Evolutionary conservation across 2,329 filamentous ascomycete species (phyloP).

Genomic region (Xylaria arbuscula): DNA sequence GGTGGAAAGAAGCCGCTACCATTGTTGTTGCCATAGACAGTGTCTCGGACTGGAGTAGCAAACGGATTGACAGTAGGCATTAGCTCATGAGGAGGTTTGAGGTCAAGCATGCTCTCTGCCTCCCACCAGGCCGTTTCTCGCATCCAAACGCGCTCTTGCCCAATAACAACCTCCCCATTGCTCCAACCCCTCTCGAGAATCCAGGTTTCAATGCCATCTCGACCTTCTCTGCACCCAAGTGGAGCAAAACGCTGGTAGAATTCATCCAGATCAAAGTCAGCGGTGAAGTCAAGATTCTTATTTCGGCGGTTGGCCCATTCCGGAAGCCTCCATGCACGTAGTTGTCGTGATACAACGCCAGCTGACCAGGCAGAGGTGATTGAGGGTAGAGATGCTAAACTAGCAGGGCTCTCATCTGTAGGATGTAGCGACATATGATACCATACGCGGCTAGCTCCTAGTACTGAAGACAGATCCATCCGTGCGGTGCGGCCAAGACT

Average conservation of each 20-base stretch:
- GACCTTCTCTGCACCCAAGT: constrained; percentile 88
- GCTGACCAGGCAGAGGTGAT: constrained; percentile 92
- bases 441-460: constrained; percentile 91
- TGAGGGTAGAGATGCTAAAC: constrained; percentile 76
- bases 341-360: constrained; percentile 88
- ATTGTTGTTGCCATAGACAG: constrained; percentile 74
- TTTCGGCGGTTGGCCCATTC: constrained; percentile 97
- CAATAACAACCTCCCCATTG: constrained; percentile 94
- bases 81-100: constrained; percentile 72
- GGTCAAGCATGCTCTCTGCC: constrained; percentile 93
- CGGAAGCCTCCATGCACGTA: constrained; percentile 90
- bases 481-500: constrained; percentile 81
- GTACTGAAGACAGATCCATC: constrained; percentile 77
- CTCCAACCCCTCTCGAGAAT: constrained; percentile 96
- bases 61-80: constrained; percentile 47
- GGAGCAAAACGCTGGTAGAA: constrained; percentile 84
- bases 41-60: constrained; percentile 69
- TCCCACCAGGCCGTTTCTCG: constrained; percentile 97
- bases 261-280: constrained; percentile 94
- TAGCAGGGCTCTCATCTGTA: constrained; percentile 84
- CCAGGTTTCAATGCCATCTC: constrained; percentile 94
- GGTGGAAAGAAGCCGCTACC: constrained; percentile 77
- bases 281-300: constrained; percentile 92
- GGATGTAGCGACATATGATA: constrained; percentile 93
- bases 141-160: constrained; percentile 94